Conservation (phyloP, 257 asterid genomes). For the Fraxinus excelsior region DNA sequence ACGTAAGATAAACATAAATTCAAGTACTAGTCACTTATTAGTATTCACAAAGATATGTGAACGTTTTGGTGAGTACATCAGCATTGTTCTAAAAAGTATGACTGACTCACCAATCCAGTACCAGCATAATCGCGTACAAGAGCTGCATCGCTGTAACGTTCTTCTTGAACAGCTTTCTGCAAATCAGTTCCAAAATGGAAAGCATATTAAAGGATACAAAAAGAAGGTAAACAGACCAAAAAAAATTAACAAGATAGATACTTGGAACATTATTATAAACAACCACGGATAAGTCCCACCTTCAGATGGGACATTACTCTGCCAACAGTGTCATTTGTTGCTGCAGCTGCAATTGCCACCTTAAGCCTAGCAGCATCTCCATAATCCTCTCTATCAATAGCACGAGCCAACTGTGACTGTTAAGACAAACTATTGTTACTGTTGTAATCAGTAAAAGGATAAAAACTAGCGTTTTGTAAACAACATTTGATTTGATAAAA, state of each 20-base stretch:
- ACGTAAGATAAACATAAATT: constrained; percentile 3
- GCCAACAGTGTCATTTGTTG: constrained; percentile 83
- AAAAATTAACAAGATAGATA: constrained; percentile 15
- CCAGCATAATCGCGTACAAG: constrained; percentile 85
- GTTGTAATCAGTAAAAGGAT: constrained; percentile 7
- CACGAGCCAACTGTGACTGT: constrained; percentile 72
- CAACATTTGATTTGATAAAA: background rate
- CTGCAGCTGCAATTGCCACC: constrained; percentile 95
- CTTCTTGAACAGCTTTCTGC: constrained; percentile 86
- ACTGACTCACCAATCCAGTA: constrained; percentile 83
- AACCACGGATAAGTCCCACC: constrained; percentile 42
- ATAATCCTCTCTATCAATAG: constrained; percentile 78
- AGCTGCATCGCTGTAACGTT: constrained; percentile 81
- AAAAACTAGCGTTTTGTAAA: constrained; percentile 11
- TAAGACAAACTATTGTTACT: constrained; percentile 28
- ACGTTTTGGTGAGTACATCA: constrained; percentile 6
- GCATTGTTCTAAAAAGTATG: constrained; percentile 26
- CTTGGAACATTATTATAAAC: background rate
- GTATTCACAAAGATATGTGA: background rate
- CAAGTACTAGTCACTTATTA: background rate
- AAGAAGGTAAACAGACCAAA: constrained; percentile 10
- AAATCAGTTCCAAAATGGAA: constrained; percentile 30
- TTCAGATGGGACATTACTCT: constrained; percentile 75
- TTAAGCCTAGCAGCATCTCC: constrained; percentile 89
- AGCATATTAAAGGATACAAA: constrained; percentile 19